A percentile compares a stretch with the other conserved stretches of the same genome.
Conservation (phyloP, 495 filamentous ascomycete genomes). For the Sordaria brevicollis region DNA sequence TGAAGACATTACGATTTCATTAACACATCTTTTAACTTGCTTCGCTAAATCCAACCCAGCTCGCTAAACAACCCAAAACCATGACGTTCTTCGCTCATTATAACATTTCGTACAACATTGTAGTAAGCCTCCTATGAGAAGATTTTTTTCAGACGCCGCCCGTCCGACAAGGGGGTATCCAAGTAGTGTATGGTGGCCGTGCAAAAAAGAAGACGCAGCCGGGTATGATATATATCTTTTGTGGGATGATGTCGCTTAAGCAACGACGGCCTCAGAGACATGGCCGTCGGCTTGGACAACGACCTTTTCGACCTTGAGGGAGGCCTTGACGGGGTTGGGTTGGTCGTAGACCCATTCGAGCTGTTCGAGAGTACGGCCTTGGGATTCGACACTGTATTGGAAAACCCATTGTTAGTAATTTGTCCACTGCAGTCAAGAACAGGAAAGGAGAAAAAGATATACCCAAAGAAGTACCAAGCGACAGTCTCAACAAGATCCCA, state of each 20-base stretch:
- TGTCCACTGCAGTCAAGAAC: neutral
- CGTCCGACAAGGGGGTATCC: neutral
- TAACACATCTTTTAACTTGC: neutral
- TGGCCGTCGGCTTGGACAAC: slow-evolving; percentile 41
- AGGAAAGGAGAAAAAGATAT: slow-evolving; percentile 13
- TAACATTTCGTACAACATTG: neutral
- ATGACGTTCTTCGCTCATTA: neutral
- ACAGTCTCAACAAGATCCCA: slow-evolving; percentile 36
- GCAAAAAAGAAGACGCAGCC: neutral
- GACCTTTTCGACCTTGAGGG: slow-evolving; percentile 43
- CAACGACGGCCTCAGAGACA: slow-evolving; percentile 41
- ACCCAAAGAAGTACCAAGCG: slow-evolving; percentile 39
- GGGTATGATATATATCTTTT: neutral
- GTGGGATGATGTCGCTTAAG: neutral
- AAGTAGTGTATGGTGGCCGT: neutral
- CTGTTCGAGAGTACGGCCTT: slow-evolving; percentile 41
- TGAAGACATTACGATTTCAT: neutral
- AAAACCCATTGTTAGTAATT: slow-evolving; percentile 8
- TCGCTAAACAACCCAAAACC: neutral
- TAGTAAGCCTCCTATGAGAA: neutral
- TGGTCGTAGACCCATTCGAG: slow-evolving; percentile 43
- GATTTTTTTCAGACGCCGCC: neutral
- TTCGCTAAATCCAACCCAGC: neutral
- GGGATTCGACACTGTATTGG: slow-evolving; percentile 32
- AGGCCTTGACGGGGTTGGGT: slow-evolving; percentile 39